Evolutionary conservation across 306 rosid species (phyloP), one percentile per base, ranked within the genome.

Genomic region (Ormosia semicastrata): DNA sequence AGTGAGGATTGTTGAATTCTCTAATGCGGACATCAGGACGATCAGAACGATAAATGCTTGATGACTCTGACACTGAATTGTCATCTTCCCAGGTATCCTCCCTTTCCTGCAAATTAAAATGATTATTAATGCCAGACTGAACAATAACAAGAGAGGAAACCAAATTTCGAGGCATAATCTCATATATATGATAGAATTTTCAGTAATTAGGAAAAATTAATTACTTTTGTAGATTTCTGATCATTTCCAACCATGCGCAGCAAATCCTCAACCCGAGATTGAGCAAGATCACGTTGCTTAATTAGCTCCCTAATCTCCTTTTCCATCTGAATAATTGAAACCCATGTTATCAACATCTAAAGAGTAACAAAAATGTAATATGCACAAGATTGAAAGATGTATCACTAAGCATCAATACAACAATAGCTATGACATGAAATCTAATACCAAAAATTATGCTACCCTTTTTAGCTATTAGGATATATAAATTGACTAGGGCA

Each of bases 201-300:
- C 10, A 53, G 78, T 57, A 10, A 54, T 32, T 41, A 79, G 65
- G 30, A 39, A 70, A 75, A 15, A 59, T 53, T 29, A 65, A 15
- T 37, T 79, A 93, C 97, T 77, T 86, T 81, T 85, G 75, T 77
- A 54, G 92, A 78, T 84, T 80, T 80, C 15, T 86, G 82, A 60
- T 89, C 86, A 73, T 82, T 84, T 81, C 91, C 90, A 76, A 89
- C 87, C 91, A 94, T 92, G 77, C 37, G 83, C 46, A 90, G 86
- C 68, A 94, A 88, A 87, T 92, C 98, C 85, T 89, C 83, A 83
- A 89, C 85, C 75, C 93, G 94, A 59, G 97, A 94, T 81, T 94
- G 89, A 78, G 98, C 98, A 68, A 94, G 92, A 85, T 92, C 95
- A 15, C 93, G 86, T 77, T 94, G 95, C 89, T 89, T 92, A 13